Evolutionary conservation across 2,329 filamentous ascomycete genomes (phyloP), one percentile per base, ranked within the genome.

Genomic region (Eutypella sp.): DNA sequence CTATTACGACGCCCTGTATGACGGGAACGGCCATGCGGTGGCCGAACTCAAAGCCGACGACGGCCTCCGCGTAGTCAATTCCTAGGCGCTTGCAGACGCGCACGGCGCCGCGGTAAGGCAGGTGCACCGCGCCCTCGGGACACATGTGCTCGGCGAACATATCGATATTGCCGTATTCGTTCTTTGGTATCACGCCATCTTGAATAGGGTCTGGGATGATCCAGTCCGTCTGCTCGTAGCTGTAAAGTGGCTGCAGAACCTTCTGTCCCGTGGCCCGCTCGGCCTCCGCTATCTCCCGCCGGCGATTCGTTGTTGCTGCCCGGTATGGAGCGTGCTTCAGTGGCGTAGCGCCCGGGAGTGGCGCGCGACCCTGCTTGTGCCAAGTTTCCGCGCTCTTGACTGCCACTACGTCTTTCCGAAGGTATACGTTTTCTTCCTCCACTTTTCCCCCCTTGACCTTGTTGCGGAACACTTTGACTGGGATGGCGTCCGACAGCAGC

Each of bases 31-130:
- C 93, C 76, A 93, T 91, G 49, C 93, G 86, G 57, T 93, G 85
- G 0, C 92, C 92, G 63, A 97, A 99, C 61, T 99, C 93, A 62
- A 99, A 99, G 2, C 89, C 93, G 0, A 91, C 91, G 2, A 96
- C 93, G 1, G 93, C 93, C 66, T 97, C 93, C 0, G 93, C 93
- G 57, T 84, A 95, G 60, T 96, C 90, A 31, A 97, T 85, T 4
- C 82, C 81, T 0, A 99, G 73, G 50, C 87, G 84, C 62, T 88
- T 89, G 65, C 92, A 96, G 1, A 96, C 79, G 40, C 84, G 83
- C 25, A 85, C 82, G 0, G 84, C 85, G 0, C 89, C 89, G 39
- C 85, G 81, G 44, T 84, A 83, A 0, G 89, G 89, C 2, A 97
- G 76, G 62, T 99, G 93, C 0, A 87, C 79, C 2, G 91, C 91